These are phyloP conservation scores for Triadica sebifera DNA, from an alignment of 345 rosid species.

Conservation along the genomic window DNA sequence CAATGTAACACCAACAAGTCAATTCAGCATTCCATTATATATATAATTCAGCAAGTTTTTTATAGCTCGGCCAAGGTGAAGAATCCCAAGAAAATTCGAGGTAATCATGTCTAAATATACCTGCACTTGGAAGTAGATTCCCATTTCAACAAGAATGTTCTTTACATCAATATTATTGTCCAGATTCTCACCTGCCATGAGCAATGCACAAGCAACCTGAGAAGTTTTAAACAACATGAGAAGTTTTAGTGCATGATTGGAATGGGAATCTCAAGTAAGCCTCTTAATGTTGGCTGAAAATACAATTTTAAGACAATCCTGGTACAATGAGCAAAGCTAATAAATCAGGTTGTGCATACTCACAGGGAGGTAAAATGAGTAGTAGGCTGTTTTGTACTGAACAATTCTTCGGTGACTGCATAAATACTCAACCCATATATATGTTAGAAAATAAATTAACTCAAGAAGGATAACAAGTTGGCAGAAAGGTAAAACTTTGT, in stretches of 20 bases:
- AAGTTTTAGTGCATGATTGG: not conserved
- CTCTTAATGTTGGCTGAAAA: not conserved
- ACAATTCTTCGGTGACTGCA: conserved; percentile 42
- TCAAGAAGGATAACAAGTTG: not conserved
- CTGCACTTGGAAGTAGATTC: conserved; percentile 48
- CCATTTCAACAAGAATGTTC: conserved; percentile 45
- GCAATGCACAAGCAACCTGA: conserved; percentile 48
- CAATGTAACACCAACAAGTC: not conserved
- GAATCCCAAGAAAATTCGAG: not conserved
- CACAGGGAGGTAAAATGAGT: conserved; percentile 47
- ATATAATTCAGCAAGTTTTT: not conserved
- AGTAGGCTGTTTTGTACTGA: conserved; percentile 48
- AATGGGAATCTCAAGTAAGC: not conserved
- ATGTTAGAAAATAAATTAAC: not conserved
- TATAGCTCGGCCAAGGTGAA: not conserved
- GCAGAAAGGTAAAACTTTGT: not conserved
- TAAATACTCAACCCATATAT: not conserved
- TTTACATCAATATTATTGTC: conserved; percentile 35
- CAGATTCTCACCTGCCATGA: conserved; percentile 43
- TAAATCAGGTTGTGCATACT: conserved; percentile 14
- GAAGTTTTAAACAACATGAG: conserved; percentile 30
- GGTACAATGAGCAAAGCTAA: not conserved
- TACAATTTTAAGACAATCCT: not conserved
- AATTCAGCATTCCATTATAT: not conserved
- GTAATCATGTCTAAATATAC: conserved; percentile 18